Percentiles rank a stretch among this genome's conserved stretches.
phyloP scores from a whole-genome alignment of 306 rosid genomes.

The Parietaria judaica region DNA sequence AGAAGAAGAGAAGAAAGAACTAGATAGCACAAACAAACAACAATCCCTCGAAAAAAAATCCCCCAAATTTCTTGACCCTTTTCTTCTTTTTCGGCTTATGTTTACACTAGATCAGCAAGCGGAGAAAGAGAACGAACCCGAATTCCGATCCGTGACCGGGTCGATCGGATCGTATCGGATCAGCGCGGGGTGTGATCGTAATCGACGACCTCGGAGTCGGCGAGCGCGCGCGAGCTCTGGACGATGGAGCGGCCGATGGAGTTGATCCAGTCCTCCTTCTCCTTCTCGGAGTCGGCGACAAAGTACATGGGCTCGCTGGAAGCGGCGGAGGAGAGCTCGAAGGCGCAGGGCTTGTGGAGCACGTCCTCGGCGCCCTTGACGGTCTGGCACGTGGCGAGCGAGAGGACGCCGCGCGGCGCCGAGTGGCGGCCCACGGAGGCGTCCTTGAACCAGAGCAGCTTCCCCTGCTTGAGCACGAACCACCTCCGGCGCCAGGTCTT shows the following conservation, averaged over 20 bases:
- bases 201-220: constrained; percentile 45
- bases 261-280: constrained; percentile 56
- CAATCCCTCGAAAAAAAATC: neutral
- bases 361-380: constrained; percentile 69
- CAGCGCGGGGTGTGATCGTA: constrained; percentile 33
- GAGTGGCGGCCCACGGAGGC: constrained; percentile 27
- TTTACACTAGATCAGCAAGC: too few relatives aligned
- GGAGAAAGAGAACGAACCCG: neutral
- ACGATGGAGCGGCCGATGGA: constrained; percentile 46
- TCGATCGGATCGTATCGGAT: neutral
- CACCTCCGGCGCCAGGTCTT: constrained; percentile 73
- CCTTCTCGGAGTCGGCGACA: constrained; percentile 55
- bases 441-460: constrained; percentile 56
- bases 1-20: neutral
- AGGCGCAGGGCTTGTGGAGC: constrained; percentile 54
- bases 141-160: neutral
- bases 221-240: constrained; percentile 42
- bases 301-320: constrained; percentile 48
- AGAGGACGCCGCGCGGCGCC: constrained; percentile 57
- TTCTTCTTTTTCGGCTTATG: too few relatives aligned
- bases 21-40: neutral
- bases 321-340: constrained; percentile 47
- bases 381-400: constrained; percentile 48
- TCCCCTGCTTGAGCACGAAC: constrained; percentile 61
- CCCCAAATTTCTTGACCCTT: too few relatives aligned